Evolutionary conservation across 2,329 filamentous ascomycete genomes (phyloP).

Genomic region (Colletotrichum tanaceti): DNA sequence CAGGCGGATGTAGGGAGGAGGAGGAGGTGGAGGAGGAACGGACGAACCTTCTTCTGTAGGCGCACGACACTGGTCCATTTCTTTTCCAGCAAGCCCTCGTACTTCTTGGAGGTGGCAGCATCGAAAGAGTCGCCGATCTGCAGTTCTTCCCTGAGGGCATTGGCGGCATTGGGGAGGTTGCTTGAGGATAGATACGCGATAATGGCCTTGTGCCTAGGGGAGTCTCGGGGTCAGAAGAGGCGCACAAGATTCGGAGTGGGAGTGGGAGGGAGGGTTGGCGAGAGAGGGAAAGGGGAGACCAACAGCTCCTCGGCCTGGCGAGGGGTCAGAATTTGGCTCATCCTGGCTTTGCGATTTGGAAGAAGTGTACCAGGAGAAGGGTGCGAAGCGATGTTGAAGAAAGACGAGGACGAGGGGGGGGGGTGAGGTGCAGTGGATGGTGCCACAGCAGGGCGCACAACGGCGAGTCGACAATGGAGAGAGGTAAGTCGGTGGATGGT

Average conservation of each 20-base stretch:
- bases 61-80: slow-evolving; percentile 98
- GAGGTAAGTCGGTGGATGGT: not conserved
- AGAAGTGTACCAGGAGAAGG: slow-evolving; percentile 1
- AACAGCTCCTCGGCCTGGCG: slow-evolving; percentile 92
- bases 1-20: not conserved
- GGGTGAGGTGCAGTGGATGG: not conserved
- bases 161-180: slow-evolving; percentile 76
- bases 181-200: slow-evolving; percentile 86
- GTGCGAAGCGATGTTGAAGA: not conserved
- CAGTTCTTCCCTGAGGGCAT: slow-evolving; percentile 81
- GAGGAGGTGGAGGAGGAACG: not conserved
- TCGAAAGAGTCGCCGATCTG: slow-evolving; percentile 78
- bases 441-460: not conserved
- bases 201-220: slow-evolving; percentile 85
- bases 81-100: slow-evolving; percentile 93
- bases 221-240: slow-evolving; percentile 42
- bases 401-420: too few relatives aligned
- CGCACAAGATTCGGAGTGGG: not conserved
- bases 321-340: slow-evolving; percentile 80
- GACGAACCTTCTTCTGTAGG: slow-evolving; percentile 88
- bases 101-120: slow-evolving; percentile 87
- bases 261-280: not conserved
- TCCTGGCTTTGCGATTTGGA: slow-evolving; percentile 50
- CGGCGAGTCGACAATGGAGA: not conserved
- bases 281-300: slow-evolving; percentile 37